Conservation (phyloP, 495 filamentous ascomycete species). For the Haplographium delicatum region DNA sequence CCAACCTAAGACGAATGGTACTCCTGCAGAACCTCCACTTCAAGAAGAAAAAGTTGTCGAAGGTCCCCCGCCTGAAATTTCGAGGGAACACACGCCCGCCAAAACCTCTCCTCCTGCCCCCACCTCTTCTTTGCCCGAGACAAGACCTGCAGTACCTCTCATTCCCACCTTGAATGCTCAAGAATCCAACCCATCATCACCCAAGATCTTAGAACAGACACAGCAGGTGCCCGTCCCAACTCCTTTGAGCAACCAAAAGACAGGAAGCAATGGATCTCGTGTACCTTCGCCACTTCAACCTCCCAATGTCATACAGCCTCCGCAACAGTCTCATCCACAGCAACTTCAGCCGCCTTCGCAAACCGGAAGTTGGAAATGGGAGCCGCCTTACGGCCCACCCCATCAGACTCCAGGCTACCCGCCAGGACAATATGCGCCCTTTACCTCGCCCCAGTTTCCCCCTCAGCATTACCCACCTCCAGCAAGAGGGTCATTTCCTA, state of each 20-base stretch:
- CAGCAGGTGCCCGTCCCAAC: neutral
- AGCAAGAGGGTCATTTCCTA: conserved; percentile 21
- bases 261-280: conserved; percentile 16
- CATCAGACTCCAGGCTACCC: conserved; percentile 14
- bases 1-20: conserved; percentile 22
- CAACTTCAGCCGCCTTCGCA: conserved; percentile 25
- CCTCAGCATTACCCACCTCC: conserved; percentile 7
- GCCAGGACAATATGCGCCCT: neutral
- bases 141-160: conserved; percentile 16
- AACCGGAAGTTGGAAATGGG: conserved; percentile 37
- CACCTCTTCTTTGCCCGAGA: neutral
- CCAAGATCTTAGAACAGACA: conserved; percentile 2
- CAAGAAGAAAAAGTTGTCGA: conserved; percentile 6
- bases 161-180: conserved; percentile 15
- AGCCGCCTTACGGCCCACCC: conserved; percentile 37
- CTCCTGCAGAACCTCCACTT: conserved; percentile 8
- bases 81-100: conserved; percentile 23
- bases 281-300: conserved; percentile 17
- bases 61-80: neutral
- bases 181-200: conserved; percentile 8
- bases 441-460: conserved; percentile 12
- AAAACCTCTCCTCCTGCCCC: conserved; percentile 21
- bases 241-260: conserved; percentile 7
- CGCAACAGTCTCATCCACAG: neutral
- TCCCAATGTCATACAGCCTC: too few species aligned